These are phyloP conservation scores for Tulasnella calospora DNA, from an alignment of 768 basidiomycete genomes.

Conservation along the genomic window DNA sequence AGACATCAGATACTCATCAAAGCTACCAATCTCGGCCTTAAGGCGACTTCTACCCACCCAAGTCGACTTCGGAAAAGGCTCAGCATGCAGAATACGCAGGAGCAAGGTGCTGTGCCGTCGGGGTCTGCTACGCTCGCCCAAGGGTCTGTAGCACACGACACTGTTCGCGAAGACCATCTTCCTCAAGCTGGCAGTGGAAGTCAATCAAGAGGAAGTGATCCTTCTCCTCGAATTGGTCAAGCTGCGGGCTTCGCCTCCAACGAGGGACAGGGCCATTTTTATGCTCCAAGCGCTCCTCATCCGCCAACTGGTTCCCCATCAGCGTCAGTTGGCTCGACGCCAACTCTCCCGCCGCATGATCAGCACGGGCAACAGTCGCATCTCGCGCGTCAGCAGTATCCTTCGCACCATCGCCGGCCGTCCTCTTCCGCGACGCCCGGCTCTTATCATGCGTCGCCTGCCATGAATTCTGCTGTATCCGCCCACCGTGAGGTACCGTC, in stretches of 20 bases:
- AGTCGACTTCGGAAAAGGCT: constrained; percentile 14
- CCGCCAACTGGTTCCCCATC: constrained; percentile 14
- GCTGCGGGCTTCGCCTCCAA: not conserved
- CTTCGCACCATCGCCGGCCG: constrained; percentile 4
- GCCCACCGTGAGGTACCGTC: not conserved
- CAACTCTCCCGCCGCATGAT: not conserved
- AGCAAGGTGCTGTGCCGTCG: not conserved
- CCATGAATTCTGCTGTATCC: not conserved
- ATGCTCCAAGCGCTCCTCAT: not conserved
- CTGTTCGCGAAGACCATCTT: constrained; percentile 7
- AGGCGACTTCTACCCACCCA: constrained; percentile 36
- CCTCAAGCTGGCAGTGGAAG: not conserved
- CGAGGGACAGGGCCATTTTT: not conserved
- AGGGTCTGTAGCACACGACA: not conserved
- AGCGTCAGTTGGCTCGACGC: constrained; percentile 1
- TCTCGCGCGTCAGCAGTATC: not conserved
- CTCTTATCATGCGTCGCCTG: not conserved
- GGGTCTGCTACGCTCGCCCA: not conserved
- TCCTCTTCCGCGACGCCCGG: constrained; percentile 8
- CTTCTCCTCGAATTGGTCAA: constrained; percentile 13
- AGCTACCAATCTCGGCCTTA: constrained; percentile 70
- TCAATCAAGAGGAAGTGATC: not conserved
- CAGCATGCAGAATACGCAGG: constrained; percentile 16
- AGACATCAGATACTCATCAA: constrained; percentile 82
- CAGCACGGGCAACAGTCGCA: constrained; percentile 6